Base-by-base conservation (phyloP, 1,139 yeast species). In the Suhomyces taliae region DNA sequence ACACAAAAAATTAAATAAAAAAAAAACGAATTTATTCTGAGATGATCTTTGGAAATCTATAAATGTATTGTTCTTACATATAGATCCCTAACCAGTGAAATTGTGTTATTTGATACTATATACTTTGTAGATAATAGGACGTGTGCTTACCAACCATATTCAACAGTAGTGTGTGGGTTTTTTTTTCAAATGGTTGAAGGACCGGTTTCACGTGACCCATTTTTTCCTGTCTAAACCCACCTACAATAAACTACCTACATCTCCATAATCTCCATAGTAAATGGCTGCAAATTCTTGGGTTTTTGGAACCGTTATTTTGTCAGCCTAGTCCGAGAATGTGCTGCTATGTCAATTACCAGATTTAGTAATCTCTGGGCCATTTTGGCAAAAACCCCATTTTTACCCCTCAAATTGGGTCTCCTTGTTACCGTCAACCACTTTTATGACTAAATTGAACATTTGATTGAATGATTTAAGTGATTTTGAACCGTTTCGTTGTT, bases 281-380 rank as follows among this genome's bases (percentile, higher is more conserved):
- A 50, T 50, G 53, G 53, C 53, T 50, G 53, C 53, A 50, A 50
- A 50, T 45, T 49, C 45, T 41, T 14, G 37, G 32, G 32, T 4
- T 9, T 45, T 46, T 41, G 43, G 46, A 39, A 45, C 41, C 39
- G 39, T 36, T 39, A 32, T 19, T 37, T 8, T 41, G 44, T 33
- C 42, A 27, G 37, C 19, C 34, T 11, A 33, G 41, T 29, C 39
- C 35, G 37, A 42, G 38, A 39, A 36, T 45, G 39, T 41, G 35
- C 34, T 14, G 35, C 43, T 10, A 37, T 40, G 31, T 19, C 10
- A 27, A 4, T 29, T 29, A 5, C 32, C 32, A 4, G 32, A 2
- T 9, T 29, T 29, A 29, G 32, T 19, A 29, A 29, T 4, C 11
- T 29, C n/a, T 7, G 32, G 32, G 7, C 32, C 32, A 11, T 5